Percentiles rank a stretch among this genome's conserved stretches.
Conservation (phyloP, 2,329 filamentous ascomycete genomes). For the Colletotrichum incanum region DNA sequence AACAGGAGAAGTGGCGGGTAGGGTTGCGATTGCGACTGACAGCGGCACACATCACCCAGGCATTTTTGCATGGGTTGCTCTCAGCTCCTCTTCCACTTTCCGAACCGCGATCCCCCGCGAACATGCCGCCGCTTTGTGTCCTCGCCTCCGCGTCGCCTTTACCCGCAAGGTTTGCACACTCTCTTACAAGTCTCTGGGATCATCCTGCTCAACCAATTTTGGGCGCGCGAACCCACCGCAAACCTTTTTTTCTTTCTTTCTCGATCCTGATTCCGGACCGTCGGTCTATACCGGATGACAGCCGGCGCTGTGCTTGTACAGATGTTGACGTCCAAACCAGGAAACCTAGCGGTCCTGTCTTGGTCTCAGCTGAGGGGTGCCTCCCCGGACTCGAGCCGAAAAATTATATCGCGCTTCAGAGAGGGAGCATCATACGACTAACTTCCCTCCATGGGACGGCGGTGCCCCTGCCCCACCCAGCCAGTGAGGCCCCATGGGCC, state of each 20-base stretch:
- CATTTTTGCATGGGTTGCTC: neutral
- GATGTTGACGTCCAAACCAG: neutral
- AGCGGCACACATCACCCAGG: constrained; percentile 1
- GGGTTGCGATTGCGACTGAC: constrained; percentile 5
- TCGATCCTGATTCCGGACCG: constrained; percentile 26
- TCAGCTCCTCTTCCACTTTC: constrained; percentile 1
- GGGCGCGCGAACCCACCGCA: constrained; percentile 25
- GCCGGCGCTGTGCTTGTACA: constrained; percentile 18
- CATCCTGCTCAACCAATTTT: constrained; percentile 10
- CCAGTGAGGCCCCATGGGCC: constrained; percentile 11
- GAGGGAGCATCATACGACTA: constrained; percentile 27
- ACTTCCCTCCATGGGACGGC: neutral
- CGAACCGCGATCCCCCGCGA: neutral
- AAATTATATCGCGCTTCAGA: constrained; percentile 32
- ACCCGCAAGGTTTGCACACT: constrained; percentile 11
- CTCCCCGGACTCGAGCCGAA: constrained; percentile 15
- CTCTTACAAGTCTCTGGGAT: constrained; percentile 22
- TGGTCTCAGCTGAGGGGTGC: constrained; percentile 8
- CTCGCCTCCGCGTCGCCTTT: constrained; percentile 2
- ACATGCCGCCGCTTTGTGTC: constrained; percentile 19
- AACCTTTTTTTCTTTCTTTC: constrained; percentile 10
- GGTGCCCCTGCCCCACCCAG: constrained; percentile 10
- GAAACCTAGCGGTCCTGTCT: neutral
- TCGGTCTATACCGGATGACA: constrained; percentile 33
- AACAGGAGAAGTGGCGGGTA: neutral